Conservation (phyloP, 495 filamentous ascomycete genomes). For the Recurvomyces mirabilis region DNA sequence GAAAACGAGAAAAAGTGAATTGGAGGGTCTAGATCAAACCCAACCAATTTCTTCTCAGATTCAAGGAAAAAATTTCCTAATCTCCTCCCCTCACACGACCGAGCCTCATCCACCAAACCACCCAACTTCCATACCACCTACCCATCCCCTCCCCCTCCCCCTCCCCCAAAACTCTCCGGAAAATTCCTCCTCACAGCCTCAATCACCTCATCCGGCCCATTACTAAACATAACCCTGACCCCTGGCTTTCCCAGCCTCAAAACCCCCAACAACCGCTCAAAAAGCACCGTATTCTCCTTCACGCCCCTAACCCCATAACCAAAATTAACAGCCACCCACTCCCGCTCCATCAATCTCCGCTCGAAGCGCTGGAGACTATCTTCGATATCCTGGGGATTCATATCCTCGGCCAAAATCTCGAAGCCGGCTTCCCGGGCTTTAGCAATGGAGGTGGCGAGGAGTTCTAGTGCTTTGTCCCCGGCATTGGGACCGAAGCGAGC, state of each 20-base stretch:
- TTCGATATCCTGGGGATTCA: conserved; percentile 8
- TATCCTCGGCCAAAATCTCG: conserved; percentile 7
- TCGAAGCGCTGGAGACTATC: conserved; percentile 8
- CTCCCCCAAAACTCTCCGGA: conserved; percentile 10
- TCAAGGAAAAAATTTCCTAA: too few species aligned
- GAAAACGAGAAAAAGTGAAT: too few species aligned
- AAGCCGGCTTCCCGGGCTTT: conserved; percentile 12
- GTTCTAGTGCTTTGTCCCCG: not conserved
- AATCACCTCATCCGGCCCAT: conserved; percentile 12
- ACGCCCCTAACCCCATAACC: conserved; percentile 5
- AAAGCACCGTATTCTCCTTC: conserved; percentile 12
- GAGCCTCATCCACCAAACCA: too few species aligned
- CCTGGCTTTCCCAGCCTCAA: conserved; percentile 2
- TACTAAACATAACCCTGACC: conserved; percentile 13
- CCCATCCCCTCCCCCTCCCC: too few species aligned
- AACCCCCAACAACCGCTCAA: conserved; percentile 8
- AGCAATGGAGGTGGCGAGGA: conserved; percentile 4
- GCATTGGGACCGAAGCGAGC: conserved; percentile 11
- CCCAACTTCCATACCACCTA: too few species aligned
- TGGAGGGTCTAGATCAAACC: too few species aligned
- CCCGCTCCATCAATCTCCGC: not conserved
- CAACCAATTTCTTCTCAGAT: too few species aligned
- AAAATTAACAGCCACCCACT: conserved; percentile 11
- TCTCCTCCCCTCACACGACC: too few species aligned
- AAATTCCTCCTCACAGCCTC: conserved; percentile 11